phyloP scores from a whole-genome alignment of 768 basidiomycete species.

The Phaffia australis region DNA sequence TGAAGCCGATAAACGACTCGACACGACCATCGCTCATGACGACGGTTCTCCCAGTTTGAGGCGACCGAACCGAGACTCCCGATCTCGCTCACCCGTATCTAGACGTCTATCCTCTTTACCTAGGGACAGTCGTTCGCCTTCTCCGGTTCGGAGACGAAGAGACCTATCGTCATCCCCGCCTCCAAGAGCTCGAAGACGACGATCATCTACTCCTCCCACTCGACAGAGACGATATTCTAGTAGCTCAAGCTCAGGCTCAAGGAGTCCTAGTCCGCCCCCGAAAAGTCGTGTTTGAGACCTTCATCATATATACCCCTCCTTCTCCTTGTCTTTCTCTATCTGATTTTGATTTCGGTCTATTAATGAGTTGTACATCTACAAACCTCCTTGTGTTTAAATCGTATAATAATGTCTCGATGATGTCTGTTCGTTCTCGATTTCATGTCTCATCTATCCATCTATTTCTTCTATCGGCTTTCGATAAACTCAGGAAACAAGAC shows the following conservation, averaged over 20 bases:
- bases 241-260: neutral
- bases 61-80: neutral
- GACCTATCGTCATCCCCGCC: conserved; percentile 10
- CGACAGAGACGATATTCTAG: neutral
- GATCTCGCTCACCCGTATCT: conserved; percentile 10
- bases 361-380: too few relatives aligned
- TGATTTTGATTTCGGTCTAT: too few relatives aligned
- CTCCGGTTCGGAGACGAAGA: conserved; percentile 11
- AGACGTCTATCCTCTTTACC: neutral
- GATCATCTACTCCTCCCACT: conserved; percentile 5
- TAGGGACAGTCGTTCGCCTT: conserved; percentile 4
- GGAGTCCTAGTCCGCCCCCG: conserved; percentile 23
- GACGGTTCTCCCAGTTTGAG: neutral
- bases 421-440: too few relatives aligned
- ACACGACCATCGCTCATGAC: neutral
- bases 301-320: too few relatives aligned
- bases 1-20: neutral
- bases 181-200: neutral
- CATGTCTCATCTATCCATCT: too few relatives aligned
- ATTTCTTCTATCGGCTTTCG: too few relatives aligned
- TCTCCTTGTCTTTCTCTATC: too few relatives aligned
- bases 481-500: too few relatives aligned
- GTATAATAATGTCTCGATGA: too few relatives aligned
- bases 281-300: neutral
- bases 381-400: too few relatives aligned